Evolutionary conservation across 1,284 basidiomycete genomes (phyloP).

Genomic region (Cryptococcus sp.): DNA sequence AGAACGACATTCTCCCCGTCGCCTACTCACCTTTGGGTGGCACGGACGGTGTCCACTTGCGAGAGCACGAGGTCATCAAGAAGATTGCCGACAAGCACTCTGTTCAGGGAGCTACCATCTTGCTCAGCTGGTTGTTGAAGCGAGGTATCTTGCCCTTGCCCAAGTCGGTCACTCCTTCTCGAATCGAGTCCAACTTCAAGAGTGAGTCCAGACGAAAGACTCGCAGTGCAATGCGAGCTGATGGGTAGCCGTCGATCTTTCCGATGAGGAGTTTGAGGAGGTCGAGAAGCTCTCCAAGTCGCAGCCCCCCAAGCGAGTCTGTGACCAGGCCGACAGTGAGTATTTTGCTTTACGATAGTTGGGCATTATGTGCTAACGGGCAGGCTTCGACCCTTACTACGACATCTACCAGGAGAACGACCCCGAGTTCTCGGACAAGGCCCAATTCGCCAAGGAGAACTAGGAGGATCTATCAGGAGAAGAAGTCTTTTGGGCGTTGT

Average conservation of each 20-base stretch:
- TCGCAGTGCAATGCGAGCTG: background rate
- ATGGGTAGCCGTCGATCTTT: constrained; percentile 31
- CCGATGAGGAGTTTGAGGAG: constrained; percentile 37
- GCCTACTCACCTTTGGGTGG: constrained; percentile 75
- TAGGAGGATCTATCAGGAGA: background rate
- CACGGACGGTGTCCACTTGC: constrained; percentile 61
- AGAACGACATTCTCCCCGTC: constrained; percentile 61
- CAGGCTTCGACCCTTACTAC: constrained; percentile 34
- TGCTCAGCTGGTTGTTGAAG: constrained; percentile 74
- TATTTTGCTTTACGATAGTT: background rate
- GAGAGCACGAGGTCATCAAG: constrained; percentile 57
- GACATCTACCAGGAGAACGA: constrained; percentile 52
- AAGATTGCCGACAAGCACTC: constrained; percentile 59
- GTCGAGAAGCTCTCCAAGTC: constrained; percentile 34
- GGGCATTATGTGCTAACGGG: background rate
- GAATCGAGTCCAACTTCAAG: constrained; percentile 46
- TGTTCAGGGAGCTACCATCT: constrained; percentile 69
- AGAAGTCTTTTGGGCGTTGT: no score
- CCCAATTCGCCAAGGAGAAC: constrained; percentile 30
- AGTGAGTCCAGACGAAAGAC: background rate
- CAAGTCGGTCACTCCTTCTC: constrained; percentile 47
- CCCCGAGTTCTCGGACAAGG: constrained; percentile 49
- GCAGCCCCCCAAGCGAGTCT: constrained; percentile 38
- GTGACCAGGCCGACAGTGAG: constrained; percentile 39
- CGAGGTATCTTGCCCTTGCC: constrained; percentile 57